Conservation (phyloP, 805 yeast genomes). For the Candida stauntonica region DNA sequence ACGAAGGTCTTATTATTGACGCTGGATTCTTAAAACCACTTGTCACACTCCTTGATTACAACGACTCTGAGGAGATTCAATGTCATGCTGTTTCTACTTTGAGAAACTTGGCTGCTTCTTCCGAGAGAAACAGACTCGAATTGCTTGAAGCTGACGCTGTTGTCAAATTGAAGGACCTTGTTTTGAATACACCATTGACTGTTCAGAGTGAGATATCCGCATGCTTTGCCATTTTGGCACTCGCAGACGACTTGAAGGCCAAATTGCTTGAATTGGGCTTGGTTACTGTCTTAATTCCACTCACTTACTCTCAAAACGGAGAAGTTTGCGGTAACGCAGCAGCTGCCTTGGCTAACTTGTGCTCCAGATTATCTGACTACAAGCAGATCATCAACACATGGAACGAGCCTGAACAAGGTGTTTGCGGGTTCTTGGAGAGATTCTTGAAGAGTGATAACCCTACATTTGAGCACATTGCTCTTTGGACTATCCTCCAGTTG, state of each 20-base stretch:
- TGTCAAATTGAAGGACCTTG: conserved; percentile 83
- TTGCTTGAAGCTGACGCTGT: conserved; percentile 95
- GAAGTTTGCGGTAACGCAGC: conserved; percentile 99
- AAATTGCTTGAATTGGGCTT: conserved; percentile 80
- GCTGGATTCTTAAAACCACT: conserved; percentile 94
- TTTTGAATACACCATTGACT: conserved; percentile 77
- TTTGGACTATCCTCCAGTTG: conserved; percentile 93
- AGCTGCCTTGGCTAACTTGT: conserved; percentile 93
- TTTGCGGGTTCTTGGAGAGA: conserved; percentile 73
- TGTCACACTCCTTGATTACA: conserved; percentile 76
- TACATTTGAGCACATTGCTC: conserved; percentile 95
- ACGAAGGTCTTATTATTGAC: conserved; percentile 92
- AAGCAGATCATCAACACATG: conserved; percentile 74
- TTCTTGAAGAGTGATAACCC: conserved; percentile 82
- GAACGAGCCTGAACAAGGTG: conserved; percentile 78
- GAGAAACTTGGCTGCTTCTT: conserved; percentile 92
- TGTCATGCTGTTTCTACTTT: conserved; percentile 97
- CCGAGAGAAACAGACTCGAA: conserved; percentile 88
- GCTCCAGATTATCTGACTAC: conserved; percentile 86
- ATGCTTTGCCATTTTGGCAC: conserved; percentile 92
- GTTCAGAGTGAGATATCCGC: conserved; percentile 97
- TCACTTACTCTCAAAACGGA: conserved; percentile 80
- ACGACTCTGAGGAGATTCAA: conserved; percentile 92
- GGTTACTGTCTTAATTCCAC: conserved; percentile 83
- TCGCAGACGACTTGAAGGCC: conserved; percentile 90